These are phyloP conservation scores for Hondaea fermentalgiana DNA, from an alignment of 108 stramenopile species.

Conservation along the genomic window DNA sequence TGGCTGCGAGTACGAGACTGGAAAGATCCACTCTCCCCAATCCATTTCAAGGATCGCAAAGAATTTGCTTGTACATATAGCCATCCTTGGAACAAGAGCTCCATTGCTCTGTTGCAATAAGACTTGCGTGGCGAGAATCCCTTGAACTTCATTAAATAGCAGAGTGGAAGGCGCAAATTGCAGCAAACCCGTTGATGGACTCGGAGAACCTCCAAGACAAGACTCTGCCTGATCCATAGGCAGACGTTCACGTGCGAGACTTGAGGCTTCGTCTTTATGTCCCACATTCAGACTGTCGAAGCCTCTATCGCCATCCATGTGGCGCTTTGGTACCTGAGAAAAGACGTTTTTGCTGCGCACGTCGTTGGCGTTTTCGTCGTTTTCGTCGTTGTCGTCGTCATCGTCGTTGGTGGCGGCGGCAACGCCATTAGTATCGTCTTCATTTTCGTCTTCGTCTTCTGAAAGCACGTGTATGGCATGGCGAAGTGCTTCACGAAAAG, in stretches of 20 bases:
- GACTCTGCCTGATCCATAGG: no score
- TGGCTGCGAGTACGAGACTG: neutral
- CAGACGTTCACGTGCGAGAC: no score
- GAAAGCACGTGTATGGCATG: neutral
- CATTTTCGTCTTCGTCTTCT: neutral
- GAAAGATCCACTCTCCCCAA: neutral
- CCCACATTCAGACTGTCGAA: no score
- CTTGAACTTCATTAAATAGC: neutral
- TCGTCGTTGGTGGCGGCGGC: no score
- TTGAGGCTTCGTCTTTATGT: no score
- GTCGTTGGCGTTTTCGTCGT: no score
- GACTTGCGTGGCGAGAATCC: neutral
- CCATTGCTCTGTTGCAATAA: neutral
- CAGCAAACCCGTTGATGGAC: neutral
- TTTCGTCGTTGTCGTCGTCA: no score
- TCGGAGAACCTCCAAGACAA: neutral
- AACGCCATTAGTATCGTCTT: neutral
- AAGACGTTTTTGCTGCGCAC: no score
- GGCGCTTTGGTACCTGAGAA: no score
- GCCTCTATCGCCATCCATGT: no score
- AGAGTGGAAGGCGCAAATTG: neutral
- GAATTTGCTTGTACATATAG: neutral
- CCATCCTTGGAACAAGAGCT: neutral
- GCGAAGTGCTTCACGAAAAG: neutral
- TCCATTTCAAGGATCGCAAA: neutral